Conservation (phyloP, 768 basidiomycete species). For the Hebeloma cylindrosporum region DNA sequence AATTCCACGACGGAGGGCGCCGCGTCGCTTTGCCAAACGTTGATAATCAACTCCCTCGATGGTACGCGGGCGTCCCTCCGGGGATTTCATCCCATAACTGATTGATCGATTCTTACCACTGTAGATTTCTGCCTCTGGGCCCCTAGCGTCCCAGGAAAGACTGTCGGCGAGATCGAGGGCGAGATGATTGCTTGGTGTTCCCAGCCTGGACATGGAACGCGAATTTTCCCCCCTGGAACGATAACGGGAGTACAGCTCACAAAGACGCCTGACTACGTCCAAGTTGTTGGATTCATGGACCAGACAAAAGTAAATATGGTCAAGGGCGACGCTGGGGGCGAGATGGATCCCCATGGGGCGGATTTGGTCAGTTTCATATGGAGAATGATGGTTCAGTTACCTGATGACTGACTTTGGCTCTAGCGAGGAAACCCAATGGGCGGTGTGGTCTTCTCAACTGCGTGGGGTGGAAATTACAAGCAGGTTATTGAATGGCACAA, state of each 20-base stretch:
- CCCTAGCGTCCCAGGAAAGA: conserved; percentile 46
- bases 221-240: conserved; percentile 67
- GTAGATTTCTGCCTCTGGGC: conserved; percentile 76
- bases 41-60: conserved; percentile 52
- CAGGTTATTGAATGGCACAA: conserved; percentile 74
- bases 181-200: conserved; percentile 80
- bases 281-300: conserved; percentile 65
- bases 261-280: conserved; percentile 58
- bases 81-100: not conserved
- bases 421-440: conserved; percentile 81
- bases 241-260: conserved; percentile 68
- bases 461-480: conserved; percentile 43
- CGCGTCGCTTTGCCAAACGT: conserved; percentile 60
- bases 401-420: not conserved
- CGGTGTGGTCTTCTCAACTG: conserved; percentile 63
- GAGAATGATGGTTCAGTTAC: not conserved
- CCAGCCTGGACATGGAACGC: conserved; percentile 66
- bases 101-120: too few relatives aligned
- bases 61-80: conserved; percentile 27
- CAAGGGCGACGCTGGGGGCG: conserved; percentile 65
- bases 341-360: conserved; percentile 77
- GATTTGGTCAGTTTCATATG: conserved; percentile 47
- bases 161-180: conserved; percentile 69
- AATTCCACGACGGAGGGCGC: conserved; percentile 66
- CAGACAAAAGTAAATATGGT: conserved; percentile 61